Conservation (phyloP, 257 asterid genomes). For the Solanum etuberosum region DNA sequence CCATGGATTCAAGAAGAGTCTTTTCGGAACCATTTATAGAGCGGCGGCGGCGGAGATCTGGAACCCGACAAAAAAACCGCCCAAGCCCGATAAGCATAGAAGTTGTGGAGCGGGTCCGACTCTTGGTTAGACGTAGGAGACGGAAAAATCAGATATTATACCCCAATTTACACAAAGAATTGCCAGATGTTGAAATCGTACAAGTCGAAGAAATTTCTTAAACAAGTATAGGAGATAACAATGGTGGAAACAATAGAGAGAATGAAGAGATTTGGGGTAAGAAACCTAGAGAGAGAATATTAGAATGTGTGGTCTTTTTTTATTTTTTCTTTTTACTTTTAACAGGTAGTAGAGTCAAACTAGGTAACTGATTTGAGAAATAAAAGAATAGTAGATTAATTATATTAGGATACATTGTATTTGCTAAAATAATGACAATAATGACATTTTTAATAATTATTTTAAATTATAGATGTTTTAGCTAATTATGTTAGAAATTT, state of each 20-base stretch:
- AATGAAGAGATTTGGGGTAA: not conserved
- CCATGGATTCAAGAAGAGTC: not conserved
- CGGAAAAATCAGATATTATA: not conserved
- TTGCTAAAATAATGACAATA: too few relatives aligned
- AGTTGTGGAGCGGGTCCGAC: not conserved
- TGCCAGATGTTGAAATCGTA: not conserved
- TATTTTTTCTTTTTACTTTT: not conserved
- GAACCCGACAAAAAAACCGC: not conserved
- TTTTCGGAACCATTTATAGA: not conserved
- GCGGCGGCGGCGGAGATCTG: not conserved
- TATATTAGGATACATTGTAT: too few relatives aligned
- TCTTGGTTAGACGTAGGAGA: not conserved
- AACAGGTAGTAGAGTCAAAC: not conserved
- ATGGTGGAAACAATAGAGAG: not conserved
- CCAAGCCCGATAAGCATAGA: not conserved
- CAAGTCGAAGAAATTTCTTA: not conserved
- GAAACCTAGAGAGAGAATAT: not conserved
- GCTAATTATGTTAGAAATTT: too few relatives aligned
- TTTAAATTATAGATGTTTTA: too few relatives aligned
- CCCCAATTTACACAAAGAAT: not conserved
- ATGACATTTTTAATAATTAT: too few relatives aligned
- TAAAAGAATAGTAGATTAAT: too few relatives aligned
- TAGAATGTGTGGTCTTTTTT: not conserved
- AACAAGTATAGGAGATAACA: not conserved
- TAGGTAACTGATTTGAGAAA: not conserved